Percentiles rank a stretch among this genome's conserved stretches.
Evolutionary conservation across 2,329 filamentous ascomycete species (phyloP).

Genomic region (Talaromyces marneffei): DNA sequence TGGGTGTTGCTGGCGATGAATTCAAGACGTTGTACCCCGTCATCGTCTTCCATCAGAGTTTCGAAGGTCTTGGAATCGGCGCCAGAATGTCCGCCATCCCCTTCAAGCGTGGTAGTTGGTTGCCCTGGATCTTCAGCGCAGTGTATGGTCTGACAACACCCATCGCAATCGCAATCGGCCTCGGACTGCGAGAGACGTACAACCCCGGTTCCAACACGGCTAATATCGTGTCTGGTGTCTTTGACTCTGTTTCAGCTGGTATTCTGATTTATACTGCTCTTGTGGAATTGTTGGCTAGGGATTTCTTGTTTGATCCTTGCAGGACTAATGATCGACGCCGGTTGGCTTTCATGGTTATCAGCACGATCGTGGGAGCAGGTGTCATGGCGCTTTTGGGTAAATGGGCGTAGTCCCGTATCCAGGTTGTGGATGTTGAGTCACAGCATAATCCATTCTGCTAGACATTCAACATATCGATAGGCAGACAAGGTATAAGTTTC

Average conservation of each 20-base stretch:
- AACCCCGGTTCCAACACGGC: constrained; percentile 39
- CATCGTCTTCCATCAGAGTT: constrained; percentile 59
- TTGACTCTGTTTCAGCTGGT: constrained; percentile 45
- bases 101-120: constrained; percentile 41
- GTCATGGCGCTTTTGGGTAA: constrained; percentile 49
- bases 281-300: constrained; percentile 46
- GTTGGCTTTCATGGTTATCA: constrained; percentile 40
- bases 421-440: background rate
- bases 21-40: constrained; percentile 56
- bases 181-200: constrained; percentile 44
- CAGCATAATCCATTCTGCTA: background rate
- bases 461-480: background rate
- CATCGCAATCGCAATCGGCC: constrained; percentile 44
- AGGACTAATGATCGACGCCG: constrained; percentile 36
- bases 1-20: constrained; percentile 54
- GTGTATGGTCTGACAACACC: constrained; percentile 51
- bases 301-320: constrained; percentile 47
- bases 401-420: constrained; percentile 36
- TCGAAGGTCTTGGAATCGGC: constrained; percentile 59
- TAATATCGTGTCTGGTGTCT: constrained; percentile 41
- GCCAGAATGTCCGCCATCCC: constrained; percentile 55
- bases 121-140: constrained; percentile 47
- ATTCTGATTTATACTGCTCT: constrained; percentile 48
- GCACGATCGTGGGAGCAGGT: constrained; percentile 36
- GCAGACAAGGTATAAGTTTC: background rate